Percentiles rank a stretch among this genome's conserved stretches.
Conservation (phyloP, 306 rosid species). For the Vigna nakashimae region DNA sequence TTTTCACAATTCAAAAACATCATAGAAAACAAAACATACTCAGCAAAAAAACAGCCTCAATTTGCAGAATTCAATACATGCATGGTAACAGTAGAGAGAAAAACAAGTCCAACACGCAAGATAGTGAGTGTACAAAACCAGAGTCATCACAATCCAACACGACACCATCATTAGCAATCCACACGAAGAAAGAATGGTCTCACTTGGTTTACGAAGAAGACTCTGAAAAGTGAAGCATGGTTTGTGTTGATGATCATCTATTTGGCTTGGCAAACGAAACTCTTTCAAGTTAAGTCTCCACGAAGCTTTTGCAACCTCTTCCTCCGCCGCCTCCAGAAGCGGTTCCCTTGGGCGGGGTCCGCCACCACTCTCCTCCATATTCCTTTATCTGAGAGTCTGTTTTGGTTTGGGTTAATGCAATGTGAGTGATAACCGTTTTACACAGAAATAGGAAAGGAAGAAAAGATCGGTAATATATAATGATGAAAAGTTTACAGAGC, state of each 20-base stretch:
- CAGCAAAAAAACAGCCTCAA: background rate
- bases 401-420: background rate
- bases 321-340: background rate
- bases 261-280: slow-evolving; percentile 29
- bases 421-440: background rate
- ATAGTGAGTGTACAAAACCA: background rate
- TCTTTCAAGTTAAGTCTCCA: slow-evolving; percentile 38
- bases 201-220: slow-evolving; percentile 30
- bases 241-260: background rate
- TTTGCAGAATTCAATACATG: background rate
- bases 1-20: background rate
- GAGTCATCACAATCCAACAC: background rate
- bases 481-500: too few relatives aligned
- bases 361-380: slow-evolving; percentile 18
- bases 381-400: background rate
- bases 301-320: background rate
- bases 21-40: background rate
- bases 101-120: background rate
- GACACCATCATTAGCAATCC: background rate
- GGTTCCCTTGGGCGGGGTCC: background rate
- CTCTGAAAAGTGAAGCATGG: slow-evolving; percentile 3
- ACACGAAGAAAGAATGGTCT: background rate
- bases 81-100: background rate
- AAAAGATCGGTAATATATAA: background rate
- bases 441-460: background rate